phyloP scores from a whole-genome alignment of 2,329 filamentous ascomycete genomes.

The Trichoderma simmonsii region DNA sequence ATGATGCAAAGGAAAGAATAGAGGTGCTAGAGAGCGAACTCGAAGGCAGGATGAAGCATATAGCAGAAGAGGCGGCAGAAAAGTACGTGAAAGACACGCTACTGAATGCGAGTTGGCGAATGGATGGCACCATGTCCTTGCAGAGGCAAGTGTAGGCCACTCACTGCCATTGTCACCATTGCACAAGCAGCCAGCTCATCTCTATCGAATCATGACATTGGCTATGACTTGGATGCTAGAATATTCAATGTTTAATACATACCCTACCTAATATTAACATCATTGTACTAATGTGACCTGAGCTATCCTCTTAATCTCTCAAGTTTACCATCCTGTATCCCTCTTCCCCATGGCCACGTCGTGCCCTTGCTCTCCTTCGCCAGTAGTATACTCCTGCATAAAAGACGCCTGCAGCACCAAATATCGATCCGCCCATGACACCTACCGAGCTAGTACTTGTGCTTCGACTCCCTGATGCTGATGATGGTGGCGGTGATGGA shows the following conservation, averaged over 20 bases:
- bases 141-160: not conserved
- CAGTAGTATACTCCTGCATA: not conserved
- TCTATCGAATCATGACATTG: not conserved
- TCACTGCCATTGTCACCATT: not conserved
- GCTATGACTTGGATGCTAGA: not conserved
- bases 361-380: not conserved
- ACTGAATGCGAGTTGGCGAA: not conserved
- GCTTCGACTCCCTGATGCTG: not conserved
- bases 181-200: not conserved
- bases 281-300: not conserved
- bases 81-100: not conserved
- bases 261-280: not conserved
- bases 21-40: not conserved
- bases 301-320: not conserved
- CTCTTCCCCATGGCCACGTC: not conserved
- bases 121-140: not conserved
- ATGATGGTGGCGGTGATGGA: not conserved
- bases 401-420: not conserved
- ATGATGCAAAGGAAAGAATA: not conserved
- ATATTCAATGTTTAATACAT: not conserved
- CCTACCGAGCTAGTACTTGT: not conserved
- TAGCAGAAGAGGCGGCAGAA: not conserved
- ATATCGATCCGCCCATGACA: not conserved
- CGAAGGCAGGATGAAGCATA: not conserved
- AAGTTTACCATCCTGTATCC: slow-evolving; percentile 7